Evolutionary conservation across 1,139 yeast species (phyloP).

Genomic region (Zygosaccharomyces sapae): DNA sequence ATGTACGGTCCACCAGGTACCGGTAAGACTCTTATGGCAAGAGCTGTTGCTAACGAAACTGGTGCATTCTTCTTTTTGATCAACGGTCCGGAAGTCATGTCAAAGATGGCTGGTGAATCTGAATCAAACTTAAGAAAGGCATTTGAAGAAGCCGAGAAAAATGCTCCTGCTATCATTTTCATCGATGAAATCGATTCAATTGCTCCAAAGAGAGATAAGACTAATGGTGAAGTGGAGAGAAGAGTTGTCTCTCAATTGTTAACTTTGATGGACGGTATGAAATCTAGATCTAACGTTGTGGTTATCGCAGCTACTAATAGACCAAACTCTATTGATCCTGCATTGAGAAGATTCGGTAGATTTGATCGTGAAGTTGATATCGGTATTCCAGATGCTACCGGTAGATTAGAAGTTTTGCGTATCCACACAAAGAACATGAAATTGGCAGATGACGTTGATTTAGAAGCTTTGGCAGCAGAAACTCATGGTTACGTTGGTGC

Average conservation of each 20-base stretch:
- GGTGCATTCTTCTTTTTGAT: slow-evolving; percentile 97
- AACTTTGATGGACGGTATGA: slow-evolving; percentile 99
- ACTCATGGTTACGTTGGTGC: slow-evolving; percentile 99
- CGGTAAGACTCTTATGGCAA: slow-evolving; percentile 68
- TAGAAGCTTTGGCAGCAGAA: slow-evolving; percentile 84
- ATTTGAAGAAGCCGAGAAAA: slow-evolving; percentile 98
- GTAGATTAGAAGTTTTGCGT: slow-evolving; percentile 92
- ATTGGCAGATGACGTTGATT: slow-evolving; percentile 88
- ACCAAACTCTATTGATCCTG: slow-evolving; percentile 98
- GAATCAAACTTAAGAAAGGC: slow-evolving; percentile 97
- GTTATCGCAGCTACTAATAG: slow-evolving; percentile 96
- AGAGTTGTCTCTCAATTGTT: slow-evolving; percentile 96
- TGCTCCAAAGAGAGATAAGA: slow-evolving; percentile 99
- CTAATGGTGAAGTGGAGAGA: slow-evolving; percentile 97
- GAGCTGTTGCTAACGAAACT: slow-evolving; percentile 98
- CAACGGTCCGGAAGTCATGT: slow-evolving; percentile 99
- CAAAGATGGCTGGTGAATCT: slow-evolving; percentile 99
- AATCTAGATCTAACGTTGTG: slow-evolving; percentile 93
- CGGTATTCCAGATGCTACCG: slow-evolving; percentile 98
- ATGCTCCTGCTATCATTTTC: slow-evolving; percentile 94
- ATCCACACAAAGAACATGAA: slow-evolving; percentile 97
- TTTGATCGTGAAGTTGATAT: slow-evolving; percentile 98
- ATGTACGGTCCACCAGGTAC: slow-evolving; percentile 93
- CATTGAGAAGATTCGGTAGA: slow-evolving; percentile 97
- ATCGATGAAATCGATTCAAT: slow-evolving; percentile 98